Evolutionary conservation across 2,329 filamentous ascomycete genomes (phyloP), one percentile per base, ranked within the genome.

Genomic region (Canariomyces notabilis): DNA sequence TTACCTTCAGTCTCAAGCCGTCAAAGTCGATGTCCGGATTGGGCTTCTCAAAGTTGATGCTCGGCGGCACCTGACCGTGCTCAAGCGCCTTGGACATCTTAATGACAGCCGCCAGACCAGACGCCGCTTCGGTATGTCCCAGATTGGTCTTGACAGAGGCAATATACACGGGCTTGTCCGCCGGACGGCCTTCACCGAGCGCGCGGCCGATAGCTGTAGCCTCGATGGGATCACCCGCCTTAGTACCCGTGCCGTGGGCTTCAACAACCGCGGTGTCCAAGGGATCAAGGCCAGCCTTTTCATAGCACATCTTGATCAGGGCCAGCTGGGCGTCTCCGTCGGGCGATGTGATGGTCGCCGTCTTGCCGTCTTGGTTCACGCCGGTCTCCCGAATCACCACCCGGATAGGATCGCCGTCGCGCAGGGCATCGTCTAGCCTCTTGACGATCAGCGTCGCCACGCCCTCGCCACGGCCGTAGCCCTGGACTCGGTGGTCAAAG

Each of bases 281-380:
- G 1, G 47, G 42, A 4, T 19, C 14, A 2, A 58, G 37, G 1
- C 44, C 40, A 0, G 51, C 50, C 5, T 37, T 33, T 1, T 14
- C 8, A 49, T 69, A 68, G 0, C 57, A 56, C 6, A 53, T 42
- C 40, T 55, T 40, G 32, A 66, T 66, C 4, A 65, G 47, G 1
- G 39, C 37, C 14, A 45, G 55, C 44, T 69, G 67, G 1, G 63
- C 58, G 0, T 37, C 22, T 0, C 16, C 26, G 14, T 46, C 67
- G 0, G 72, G 72, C 44, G 66, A 58, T 0, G 70, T 70, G 22
- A 73, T 62, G 1, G 64, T 65, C 0, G 66, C 67, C 1, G 57
- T 59, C 0, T 40, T 58, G 4, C 72, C 72, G 48, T 74, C 69
- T 22, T 59, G 56, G 42, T 68, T 68, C 12, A 58, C 35, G 3